These are phyloP conservation scores for Endogone sp. DNA, from an alignment of 192 early-diverging fungal species.

Conservation along the genomic window DNA sequence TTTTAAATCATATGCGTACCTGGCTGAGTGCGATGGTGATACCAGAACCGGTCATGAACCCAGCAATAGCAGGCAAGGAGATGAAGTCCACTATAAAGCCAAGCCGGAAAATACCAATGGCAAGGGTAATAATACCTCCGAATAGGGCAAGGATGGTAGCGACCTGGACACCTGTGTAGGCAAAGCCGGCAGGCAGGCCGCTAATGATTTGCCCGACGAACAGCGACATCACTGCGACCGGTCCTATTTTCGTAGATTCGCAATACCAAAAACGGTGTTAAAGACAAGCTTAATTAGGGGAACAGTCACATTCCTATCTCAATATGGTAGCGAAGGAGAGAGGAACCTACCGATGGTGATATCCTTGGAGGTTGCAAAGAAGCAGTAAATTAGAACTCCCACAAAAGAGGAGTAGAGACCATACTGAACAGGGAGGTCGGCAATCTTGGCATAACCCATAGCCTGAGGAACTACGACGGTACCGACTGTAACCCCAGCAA, in stretches of 20 bases:
- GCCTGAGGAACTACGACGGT: slow-evolving; percentile 71
- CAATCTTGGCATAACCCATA: slow-evolving; percentile 71
- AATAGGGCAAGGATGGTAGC: slow-evolving; percentile 64
- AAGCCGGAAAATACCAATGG: slow-evolving; percentile 75
- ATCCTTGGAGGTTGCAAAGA: slow-evolving; percentile 76
- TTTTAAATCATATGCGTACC: too few relatives aligned
- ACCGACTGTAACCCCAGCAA: slow-evolving; percentile 79
- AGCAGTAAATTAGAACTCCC: slow-evolving; percentile 57
- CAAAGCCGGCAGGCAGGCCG: slow-evolving; percentile 13
- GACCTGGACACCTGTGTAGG: slow-evolving; percentile 38
- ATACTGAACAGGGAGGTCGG: slow-evolving; percentile 59
- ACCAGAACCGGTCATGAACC: slow-evolving; percentile 85
- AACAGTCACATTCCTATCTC: neutral
- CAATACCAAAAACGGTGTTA: too few relatives aligned
- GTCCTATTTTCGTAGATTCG: neutral
- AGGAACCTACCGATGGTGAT: slow-evolving; percentile 56
- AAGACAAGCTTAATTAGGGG: neutral
- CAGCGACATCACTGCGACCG: slow-evolving; percentile 64
- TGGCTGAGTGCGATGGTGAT: slow-evolving; percentile 79
- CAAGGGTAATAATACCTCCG: slow-evolving; percentile 64
- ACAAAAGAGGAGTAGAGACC: slow-evolving; percentile 74
- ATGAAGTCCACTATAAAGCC: slow-evolving; percentile 90
- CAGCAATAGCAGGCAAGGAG: slow-evolving; percentile 74
- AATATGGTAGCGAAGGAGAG: too few relatives aligned
- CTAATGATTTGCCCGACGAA: slow-evolving; percentile 65